Evolutionary conservation across 257 asterid genomes (phyloP), one percentile per base, ranked within the genome.

Genomic region (Primulina tabacum): DNA sequence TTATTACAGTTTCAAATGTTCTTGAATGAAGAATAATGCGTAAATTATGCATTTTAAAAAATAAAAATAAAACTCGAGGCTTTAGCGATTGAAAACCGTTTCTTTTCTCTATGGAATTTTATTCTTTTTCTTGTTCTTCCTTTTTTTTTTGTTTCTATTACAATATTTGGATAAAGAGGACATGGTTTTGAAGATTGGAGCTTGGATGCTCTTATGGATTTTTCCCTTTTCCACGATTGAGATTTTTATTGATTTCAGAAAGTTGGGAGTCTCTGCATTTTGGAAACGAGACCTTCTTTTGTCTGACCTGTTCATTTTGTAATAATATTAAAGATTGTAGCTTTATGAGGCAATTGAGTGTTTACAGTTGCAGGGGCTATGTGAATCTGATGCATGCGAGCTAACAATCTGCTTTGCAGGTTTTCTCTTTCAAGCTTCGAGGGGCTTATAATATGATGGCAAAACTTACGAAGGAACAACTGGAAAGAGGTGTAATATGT

Each of bases 381-480:
- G 17, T 32, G 29, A 35, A 12, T 62, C 21, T 67, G 64, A 62
- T 18, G 47, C 30, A 50, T 21, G 2, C 8, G 14, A 50, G 40
- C 64, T 70, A n/a, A 60, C 58, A n/a, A 16, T 64, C 37, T 73
- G 71, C 9, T 71, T 69, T 75, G 67, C 68, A 84, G 89, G 89
- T 84, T 67, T 84, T 84, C 62, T 84, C 89, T 5, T 84, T 84
- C 80, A 84, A 84, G 80, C 75, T 84, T 70, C 93, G 99, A n/a
- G 99, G 99, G 77, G 99, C 99, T 75, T 94, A 94, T 73, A 94
- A 94, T 67, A 94, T 94, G 99, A 91, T 94, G 99, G 92, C 96
- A 5, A 94, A 84, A 75, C 91, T 94, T 75, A 81, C 95, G 11
- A 84, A 71, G 68, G 93, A 86, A 78, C 90, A 84, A 71, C 83